phyloP scores from a whole-genome alignment of 2,329 filamentous ascomycete genomes.

The Diatrype stigma region DNA sequence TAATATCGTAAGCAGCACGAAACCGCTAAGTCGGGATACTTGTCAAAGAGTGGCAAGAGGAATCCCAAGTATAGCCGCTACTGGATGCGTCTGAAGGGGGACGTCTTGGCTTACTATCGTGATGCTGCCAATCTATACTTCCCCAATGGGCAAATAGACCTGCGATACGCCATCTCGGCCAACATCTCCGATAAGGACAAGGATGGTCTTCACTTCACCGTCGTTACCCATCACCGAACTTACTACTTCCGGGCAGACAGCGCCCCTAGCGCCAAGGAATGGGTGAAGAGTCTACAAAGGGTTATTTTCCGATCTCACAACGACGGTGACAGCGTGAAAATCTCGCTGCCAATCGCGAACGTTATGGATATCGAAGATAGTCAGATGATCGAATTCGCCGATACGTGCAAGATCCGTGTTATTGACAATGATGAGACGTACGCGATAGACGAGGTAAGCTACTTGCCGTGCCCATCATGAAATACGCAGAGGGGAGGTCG shows the following conservation, averaged over 20 bases:
- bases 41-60: slow-evolving; percentile 82
- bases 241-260: slow-evolving; percentile 91
- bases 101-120: slow-evolving; percentile 85
- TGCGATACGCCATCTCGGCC: slow-evolving; percentile 89
- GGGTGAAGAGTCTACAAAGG: slow-evolving; percentile 89
- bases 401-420: slow-evolving; percentile 89
- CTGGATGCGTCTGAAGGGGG: slow-evolving; percentile 90
- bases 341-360: slow-evolving; percentile 82
- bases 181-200: slow-evolving; percentile 71
- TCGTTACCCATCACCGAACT: slow-evolving; percentile 76
- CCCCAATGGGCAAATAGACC: slow-evolving; percentile 83
- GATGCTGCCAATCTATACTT: slow-evolving; percentile 86
- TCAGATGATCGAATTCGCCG: slow-evolving; percentile 83
- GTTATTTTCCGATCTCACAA: slow-evolving; percentile 96
- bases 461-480: neutral
- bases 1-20: slow-evolving; percentile 49
- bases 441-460: slow-evolving; percentile 81
- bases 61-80: slow-evolving; percentile 86
- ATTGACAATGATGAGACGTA: slow-evolving; percentile 93
- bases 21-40: slow-evolving; percentile 79
- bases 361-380: slow-evolving; percentile 91
- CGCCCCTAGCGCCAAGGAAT: slow-evolving; percentile 82
- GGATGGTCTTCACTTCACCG: slow-evolving; percentile 71
- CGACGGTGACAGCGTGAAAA: slow-evolving; percentile 95
- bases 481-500: slow-evolving; percentile 1